A percentile compares a stretch with the other conserved stretches of the same genome.
phyloP scores from a whole-genome alignment of 352 stramenopile species.

The Phytophthora idaei region DNA sequence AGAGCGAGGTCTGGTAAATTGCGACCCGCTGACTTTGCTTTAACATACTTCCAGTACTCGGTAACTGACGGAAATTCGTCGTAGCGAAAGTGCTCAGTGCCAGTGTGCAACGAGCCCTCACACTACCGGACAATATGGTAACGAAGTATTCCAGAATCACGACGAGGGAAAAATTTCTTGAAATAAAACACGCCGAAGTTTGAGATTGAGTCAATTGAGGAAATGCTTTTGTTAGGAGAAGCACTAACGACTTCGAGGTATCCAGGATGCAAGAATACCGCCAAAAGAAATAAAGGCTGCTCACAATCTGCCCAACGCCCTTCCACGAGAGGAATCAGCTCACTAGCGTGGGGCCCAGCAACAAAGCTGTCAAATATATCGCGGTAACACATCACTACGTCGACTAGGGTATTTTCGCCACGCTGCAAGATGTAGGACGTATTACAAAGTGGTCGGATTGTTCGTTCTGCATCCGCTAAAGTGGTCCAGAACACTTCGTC shows the following conservation, averaged over 20 bases:
- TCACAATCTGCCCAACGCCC: constrained; percentile 17
- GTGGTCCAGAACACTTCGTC: constrained; percentile 4
- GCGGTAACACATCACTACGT: not conserved
- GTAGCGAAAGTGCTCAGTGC: not conserved
- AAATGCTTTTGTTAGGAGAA: not conserved
- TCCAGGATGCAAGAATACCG: constrained; percentile 9
- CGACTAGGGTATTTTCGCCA: not conserved
- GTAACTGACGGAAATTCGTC: constrained; percentile 1
- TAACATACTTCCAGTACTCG: constrained; percentile 2
- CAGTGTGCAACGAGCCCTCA: not conserved
- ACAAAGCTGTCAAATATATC: constrained; percentile 15
- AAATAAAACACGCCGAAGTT: constrained; percentile 11
- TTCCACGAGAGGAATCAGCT: constrained; percentile 9
- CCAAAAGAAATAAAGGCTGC: constrained; percentile 10
- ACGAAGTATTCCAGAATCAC: constrained; percentile 1
- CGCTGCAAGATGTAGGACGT: not conserved
- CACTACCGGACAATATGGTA: constrained; percentile 5
- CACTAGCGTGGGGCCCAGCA: not conserved
- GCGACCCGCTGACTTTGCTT: not conserved
- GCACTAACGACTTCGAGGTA: constrained; percentile 2
- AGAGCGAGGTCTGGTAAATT: constrained; percentile 13
- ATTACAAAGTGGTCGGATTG: constrained; percentile 4
- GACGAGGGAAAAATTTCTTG: not conserved
- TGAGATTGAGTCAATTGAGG: not conserved
- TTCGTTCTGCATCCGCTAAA: constrained; percentile 11